Base-by-base conservation (phyloP, 208 protist genomes). In the Leishmania arabica region DNA sequence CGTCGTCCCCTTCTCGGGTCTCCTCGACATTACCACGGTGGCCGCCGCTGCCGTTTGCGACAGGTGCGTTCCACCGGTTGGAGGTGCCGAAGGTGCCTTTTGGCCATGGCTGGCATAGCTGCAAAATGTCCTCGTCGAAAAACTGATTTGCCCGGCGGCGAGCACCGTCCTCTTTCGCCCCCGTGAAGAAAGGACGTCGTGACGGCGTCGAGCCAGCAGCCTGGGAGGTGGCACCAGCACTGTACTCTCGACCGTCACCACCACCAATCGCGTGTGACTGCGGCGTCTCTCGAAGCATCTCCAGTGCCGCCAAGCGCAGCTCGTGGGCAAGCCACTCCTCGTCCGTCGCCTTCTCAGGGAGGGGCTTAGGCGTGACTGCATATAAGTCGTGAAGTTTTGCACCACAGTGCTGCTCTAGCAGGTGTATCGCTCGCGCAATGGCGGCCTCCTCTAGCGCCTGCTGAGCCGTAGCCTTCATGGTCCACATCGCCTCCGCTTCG, bases 261-360 rank as follows among this genome's bases (percentile, higher is more conserved):
- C 24, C 45, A 19, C 2, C 8, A 15, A 9, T n/a, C n/a, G 21
- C 58, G 15, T 47, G 37, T 21, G 75, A 66, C 42, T 65, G 60
- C 72, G 76, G 53, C 8, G 77, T 69, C 45, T 79, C 72, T 34
- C 69, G 79, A 17, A 85, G 51, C 77, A 85, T 82, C 53, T 47
- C 77, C 17, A 76, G 34, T 4, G 82, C 77, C 15, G 56, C 77
- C 5, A 27, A 62, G 13, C 56, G 77, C 64, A 85, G 51, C 11
- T 85, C 69, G 56, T 85, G 21, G 1, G 76, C 71, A 37, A 85
- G 64, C 82, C 82, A 85, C 77, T 81, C 71, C 62, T 85, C 82
- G 49, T 85, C 82, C 8, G 82, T 85, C 27, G 82, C 82, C 1
- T 72, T 73, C 3, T 85, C 82, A 45, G 82, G 65, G 31, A 85